phyloP scores from a whole-genome alignment of 129 eudicot species.

The Kitagawia praeruptora region DNA sequence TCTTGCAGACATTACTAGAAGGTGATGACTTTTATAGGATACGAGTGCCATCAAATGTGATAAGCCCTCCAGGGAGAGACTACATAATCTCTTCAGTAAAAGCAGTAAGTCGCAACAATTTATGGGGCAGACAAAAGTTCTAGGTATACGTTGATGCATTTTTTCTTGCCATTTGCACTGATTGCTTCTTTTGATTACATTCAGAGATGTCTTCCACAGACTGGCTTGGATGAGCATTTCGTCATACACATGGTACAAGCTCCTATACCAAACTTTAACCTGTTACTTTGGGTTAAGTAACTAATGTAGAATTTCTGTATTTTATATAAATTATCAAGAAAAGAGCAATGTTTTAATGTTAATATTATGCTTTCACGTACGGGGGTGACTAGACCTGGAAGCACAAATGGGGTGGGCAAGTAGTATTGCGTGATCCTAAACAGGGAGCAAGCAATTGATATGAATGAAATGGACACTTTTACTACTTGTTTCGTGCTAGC shows the following conservation, averaged over 20 bases:
- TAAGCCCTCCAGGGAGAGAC: constrained; percentile 75
- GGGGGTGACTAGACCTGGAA: not conserved
- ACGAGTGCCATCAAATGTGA: constrained; percentile 79
- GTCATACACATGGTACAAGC: constrained; percentile 64
- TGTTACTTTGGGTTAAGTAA: not conserved
- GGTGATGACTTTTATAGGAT: constrained; percentile 74
- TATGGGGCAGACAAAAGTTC: not conserved
- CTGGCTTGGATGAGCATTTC: constrained; percentile 81
- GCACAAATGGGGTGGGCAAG: not conserved
- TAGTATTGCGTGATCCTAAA: not conserved
- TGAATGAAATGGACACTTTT: not conserved
- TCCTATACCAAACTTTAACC: not conserved
- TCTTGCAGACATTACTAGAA: constrained; percentile 56
- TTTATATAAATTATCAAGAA: too few relatives aligned
- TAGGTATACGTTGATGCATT: not conserved
- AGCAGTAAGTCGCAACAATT: constrained; percentile 53
- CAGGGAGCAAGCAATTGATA: too few relatives aligned
- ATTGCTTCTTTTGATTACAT: constrained; percentile 17
- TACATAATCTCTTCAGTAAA: constrained; percentile 70
- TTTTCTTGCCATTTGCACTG: not conserved
- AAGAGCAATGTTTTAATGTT: not conserved
- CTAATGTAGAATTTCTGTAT: not conserved
- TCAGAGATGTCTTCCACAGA: constrained; percentile 87
- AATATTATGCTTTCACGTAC: not conserved
- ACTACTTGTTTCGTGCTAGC: not conserved